Base-by-base conservation (phyloP, 75 land plant species). In the Adiantum capillusveneris region DNA sequence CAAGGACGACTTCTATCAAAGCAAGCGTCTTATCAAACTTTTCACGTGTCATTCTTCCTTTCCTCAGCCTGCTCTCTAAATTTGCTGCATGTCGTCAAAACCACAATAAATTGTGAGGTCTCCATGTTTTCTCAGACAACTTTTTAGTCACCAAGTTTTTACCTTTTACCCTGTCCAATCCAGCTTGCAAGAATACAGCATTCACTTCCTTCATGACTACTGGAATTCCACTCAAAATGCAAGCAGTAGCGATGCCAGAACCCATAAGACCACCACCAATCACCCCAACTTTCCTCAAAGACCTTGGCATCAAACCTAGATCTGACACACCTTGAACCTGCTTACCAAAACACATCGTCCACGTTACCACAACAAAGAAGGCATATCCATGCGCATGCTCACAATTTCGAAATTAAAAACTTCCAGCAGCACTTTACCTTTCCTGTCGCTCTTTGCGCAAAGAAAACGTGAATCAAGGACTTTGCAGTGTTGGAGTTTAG, bases 211-310 rank as follows among this genome's bases (percentile, higher is more conserved):
- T 95, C 37, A 90, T 71, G 43, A 83, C 51, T 45, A 90, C 99
- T 60, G 63, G 31, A 42, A 80, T 76, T 52, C 78, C 72, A 58
- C 74, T 81, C 17, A 82, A 61, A 27, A 86, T 75, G 37, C 84
- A 68, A 31, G 99, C 90, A 6, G 99, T 95, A n/a, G 88, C 92
- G 46, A 95, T 95, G 19, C 99, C 97, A 48, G 99, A 86, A 34
- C 99, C 99, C 99, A 95, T 95, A 19, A 95, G 70, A 26, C 97
- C 99, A 56, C 99, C 99, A 67, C 99, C 99, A 72, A 95, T 79
- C 6, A 95, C 84, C 25, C 86, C 99, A 58, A 82, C 88, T 60
- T 78, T 86, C 64, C 72, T 81, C 19, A 87, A 64, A 18, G 50
- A 25, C 56, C 79, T 75, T 64, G 96, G 85, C 59, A 82, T 95